A percentile compares a stretch with the other conserved stretches of the same genome.
Evolutionary conservation across 2,329 filamentous ascomycete species (phyloP).

Genomic region (Neodidymelliopsis sp.): DNA sequence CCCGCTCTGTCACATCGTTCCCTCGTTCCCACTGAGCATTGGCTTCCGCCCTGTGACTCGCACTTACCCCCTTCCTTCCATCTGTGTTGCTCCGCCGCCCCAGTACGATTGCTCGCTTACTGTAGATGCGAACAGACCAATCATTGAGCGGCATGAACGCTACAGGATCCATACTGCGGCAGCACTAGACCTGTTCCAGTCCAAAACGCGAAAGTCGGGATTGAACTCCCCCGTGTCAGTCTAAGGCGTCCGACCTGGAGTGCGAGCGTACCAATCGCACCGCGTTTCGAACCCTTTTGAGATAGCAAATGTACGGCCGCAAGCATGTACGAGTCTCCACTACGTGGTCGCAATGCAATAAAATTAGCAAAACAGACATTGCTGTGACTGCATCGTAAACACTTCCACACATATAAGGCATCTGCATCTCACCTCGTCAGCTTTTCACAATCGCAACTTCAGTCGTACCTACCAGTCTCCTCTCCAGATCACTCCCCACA

Average conservation of each 20-base stretch:
- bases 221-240: not conserved
- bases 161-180: not conserved
- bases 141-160: not conserved
- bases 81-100: constrained; percentile 18
- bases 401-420: constrained; percentile 27
- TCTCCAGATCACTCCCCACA: not conserved
- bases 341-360: not conserved
- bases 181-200: constrained; percentile 9
- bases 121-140: constrained; percentile 10
- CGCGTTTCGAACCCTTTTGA: constrained; percentile 13
- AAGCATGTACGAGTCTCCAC: constrained; percentile 9
- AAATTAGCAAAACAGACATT: not conserved
- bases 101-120: constrained; percentile 15
- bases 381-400: constrained; percentile 3
- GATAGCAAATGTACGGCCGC: constrained; percentile 1
- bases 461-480: not conserved
- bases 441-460: not conserved
- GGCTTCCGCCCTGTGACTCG: not conserved
- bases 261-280: constrained; percentile 4
- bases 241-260: constrained; percentile 6
- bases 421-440: constrained; percentile 1
- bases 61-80: constrained; percentile 4
- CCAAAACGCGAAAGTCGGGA: constrained; percentile 18
- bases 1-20: not conserved
- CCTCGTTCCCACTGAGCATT: not conserved